A percentile compares a stretch with the other conserved stretches of the same genome.
Evolutionary conservation across 225 moss, liverwort and hornwort species (phyloP).

Genomic region (Physcomitrellopsis africana): DNA sequence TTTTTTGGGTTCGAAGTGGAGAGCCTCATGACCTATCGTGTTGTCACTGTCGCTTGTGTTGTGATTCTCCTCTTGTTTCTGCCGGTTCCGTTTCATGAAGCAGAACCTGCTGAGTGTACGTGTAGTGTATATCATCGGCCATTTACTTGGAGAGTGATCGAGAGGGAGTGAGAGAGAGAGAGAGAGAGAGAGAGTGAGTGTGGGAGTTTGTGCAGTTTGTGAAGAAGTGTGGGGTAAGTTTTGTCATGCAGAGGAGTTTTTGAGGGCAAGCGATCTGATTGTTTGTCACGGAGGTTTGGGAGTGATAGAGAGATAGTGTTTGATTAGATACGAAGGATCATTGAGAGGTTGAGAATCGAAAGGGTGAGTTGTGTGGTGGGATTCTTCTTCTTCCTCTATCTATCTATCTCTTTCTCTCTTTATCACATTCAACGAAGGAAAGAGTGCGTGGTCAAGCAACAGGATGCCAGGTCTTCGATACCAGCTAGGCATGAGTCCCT

Average conservation of each 20-base stretch:
- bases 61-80: neutral
- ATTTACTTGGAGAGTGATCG: no score
- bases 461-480: conserved; percentile 14
- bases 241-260: neutral
- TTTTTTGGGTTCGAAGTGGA: neutral
- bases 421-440: no score
- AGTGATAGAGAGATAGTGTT: neutral
- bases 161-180: no score
- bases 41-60: neutral
- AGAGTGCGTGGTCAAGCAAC: neutral
- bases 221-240: no score
- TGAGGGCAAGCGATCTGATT: neutral
- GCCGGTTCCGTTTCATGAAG: neutral
- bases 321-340: conserved; percentile 12
- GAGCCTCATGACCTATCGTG: neutral
- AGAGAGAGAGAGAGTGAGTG: no score
- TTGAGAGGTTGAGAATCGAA: neutral
- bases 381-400: neutral
- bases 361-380: neutral
- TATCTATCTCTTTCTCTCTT: no score
- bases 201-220: no score
- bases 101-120: neutral
- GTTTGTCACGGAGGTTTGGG: neutral
- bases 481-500: neutral
- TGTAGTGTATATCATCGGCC: neutral